Evolutionary conservation across 2,329 filamentous ascomycete species (phyloP), one percentile per base, ranked within the genome.

Genomic region (Dactylonectria macrodidyma): DNA sequence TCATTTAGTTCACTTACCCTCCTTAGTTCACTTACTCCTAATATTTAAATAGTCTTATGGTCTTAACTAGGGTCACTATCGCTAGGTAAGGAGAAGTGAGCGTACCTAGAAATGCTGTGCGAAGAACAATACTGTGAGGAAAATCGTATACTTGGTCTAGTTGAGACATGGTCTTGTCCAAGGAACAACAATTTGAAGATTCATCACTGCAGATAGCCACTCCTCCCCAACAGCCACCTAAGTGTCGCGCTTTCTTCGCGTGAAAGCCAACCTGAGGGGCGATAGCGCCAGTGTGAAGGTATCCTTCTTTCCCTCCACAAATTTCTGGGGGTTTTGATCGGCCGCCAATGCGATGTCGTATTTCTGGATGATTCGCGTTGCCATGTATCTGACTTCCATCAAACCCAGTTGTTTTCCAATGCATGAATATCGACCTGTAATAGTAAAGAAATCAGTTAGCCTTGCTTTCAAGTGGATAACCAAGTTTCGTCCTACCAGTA

Each of bases 401-500:
- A 48, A 48, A 12, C 46, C 46, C 10, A 48, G 12, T 2, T 48
- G 46, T 12, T 48, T 48, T 24, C 46, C 46, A 5, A 48, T 24
- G 22, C 46, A 48, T 10, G 46, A 48, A 8, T 48, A 48, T 48
- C 22, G 46, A 10, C 46, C 46, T 48, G 10, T 12, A 7, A 10
- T 24, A 11, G 46, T 4, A 48, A 24, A 24, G 9, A 16, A 1
- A n/a, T 47, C 19, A 48, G 19, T 24, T 48, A 24, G 8, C 11
- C 22, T 48, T 12, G 22, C 8, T 22, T 8, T 5, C 12, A 3
- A 14, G 41, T 3, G 1, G n/a, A 44, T 41, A 14, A 12, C 2
- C 11, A 24, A 11, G 9, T 19, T 3, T 19, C 5, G n/a, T 44
- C 41, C n/a, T 16, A 75, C 77, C 77, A 22, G 69, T 78, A 3